Percentiles rank a stretch among this genome's conserved stretches.
Conservation (phyloP, 1,284 basidiomycete genomes). For the Tilletia walkeri region DNA sequence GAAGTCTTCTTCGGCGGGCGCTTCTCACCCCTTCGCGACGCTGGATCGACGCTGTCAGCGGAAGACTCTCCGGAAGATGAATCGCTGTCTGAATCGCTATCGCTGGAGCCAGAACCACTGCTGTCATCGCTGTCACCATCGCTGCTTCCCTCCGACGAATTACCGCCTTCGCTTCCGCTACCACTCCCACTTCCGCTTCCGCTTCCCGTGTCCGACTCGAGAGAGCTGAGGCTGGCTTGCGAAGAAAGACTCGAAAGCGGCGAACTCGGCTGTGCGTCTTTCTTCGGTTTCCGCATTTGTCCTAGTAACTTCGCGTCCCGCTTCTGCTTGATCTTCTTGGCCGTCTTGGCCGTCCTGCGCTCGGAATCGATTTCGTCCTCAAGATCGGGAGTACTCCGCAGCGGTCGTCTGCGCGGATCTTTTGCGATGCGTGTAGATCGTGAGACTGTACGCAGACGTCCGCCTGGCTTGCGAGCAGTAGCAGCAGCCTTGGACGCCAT, state of each 20-base stretch:
- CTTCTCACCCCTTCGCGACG: not conserved
- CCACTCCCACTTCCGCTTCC: not conserved
- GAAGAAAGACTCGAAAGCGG: constrained; percentile 13
- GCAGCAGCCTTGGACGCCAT: not conserved
- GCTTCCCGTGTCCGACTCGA: not conserved
- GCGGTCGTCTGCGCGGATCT: constrained; percentile 2
- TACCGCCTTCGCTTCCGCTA: not conserved
- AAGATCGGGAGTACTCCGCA: constrained; percentile 9
- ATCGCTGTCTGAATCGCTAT: not conserved
- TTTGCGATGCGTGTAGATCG: constrained; percentile 1
- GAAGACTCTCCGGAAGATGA: not conserved
- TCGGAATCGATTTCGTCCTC: not conserved
- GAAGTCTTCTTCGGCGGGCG: not conserved
- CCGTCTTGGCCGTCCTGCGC: constrained; percentile 9
- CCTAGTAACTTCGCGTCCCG: constrained; percentile 18
- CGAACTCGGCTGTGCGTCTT: constrained; percentile 7
- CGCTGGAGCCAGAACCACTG: not conserved
- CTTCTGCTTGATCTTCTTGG: constrained; percentile 13
- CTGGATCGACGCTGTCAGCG: not conserved
- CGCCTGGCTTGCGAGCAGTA: not conserved
- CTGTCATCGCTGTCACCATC: constrained; percentile 6
- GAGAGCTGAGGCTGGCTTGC: constrained; percentile 3
- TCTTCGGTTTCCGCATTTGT: constrained; percentile 14
- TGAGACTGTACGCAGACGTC: not conserved
- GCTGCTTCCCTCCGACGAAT: not conserved